phyloP scores from a whole-genome alignment of 331 rosid genomes.

The Phaseolus coccineus region DNA sequence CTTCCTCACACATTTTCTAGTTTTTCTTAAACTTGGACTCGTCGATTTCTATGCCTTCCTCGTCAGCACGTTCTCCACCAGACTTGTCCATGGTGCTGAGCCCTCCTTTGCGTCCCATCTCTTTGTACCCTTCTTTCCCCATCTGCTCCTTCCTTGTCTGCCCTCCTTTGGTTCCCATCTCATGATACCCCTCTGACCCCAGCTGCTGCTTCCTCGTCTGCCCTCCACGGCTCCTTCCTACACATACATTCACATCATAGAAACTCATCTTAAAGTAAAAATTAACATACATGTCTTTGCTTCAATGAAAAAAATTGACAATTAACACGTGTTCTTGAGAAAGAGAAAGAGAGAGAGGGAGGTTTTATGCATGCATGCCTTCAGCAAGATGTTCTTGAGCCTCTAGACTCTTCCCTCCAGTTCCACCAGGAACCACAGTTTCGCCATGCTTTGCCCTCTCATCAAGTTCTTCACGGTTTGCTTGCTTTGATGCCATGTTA shows the following conservation, averaged over 20 bases:
- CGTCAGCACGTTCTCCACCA: slow-evolving; percentile 28
- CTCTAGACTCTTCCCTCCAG: slow-evolving; percentile 74
- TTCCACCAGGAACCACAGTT: slow-evolving; percentile 73
- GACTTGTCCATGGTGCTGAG: slow-evolving; percentile 65
- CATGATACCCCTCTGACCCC: slow-evolving; percentile 61
- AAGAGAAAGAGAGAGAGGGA: background rate
- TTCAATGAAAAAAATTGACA: background rate
- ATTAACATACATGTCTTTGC: background rate
- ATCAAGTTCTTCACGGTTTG: slow-evolving; percentile 55
- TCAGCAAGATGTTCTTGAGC: slow-evolving; percentile 73
- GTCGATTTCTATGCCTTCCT: too few species aligned
- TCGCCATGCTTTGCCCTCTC: slow-evolving; percentile 68
- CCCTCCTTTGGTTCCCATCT: slow-evolving; percentile 62
- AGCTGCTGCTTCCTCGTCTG: slow-evolving; percentile 67
- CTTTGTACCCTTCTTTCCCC: slow-evolving; percentile 66
- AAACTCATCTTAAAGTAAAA: background rate
- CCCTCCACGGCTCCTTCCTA: slow-evolving; percentile 74
- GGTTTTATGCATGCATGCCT: slow-evolving; percentile 44
- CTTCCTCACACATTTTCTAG: too few species aligned
- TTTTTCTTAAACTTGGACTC: too few species aligned
- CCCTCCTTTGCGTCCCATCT: slow-evolving; percentile 79
- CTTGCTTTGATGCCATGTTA: slow-evolving; percentile 40
- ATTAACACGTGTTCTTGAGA: background rate
- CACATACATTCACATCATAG: slow-evolving; percentile 3
- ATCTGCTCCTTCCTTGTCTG: slow-evolving; percentile 67